Evolutionary conservation across 2,329 filamentous ascomycete genomes (phyloP), one percentile per base, ranked within the genome.

Genomic region (Chlorencoelia australis): DNA sequence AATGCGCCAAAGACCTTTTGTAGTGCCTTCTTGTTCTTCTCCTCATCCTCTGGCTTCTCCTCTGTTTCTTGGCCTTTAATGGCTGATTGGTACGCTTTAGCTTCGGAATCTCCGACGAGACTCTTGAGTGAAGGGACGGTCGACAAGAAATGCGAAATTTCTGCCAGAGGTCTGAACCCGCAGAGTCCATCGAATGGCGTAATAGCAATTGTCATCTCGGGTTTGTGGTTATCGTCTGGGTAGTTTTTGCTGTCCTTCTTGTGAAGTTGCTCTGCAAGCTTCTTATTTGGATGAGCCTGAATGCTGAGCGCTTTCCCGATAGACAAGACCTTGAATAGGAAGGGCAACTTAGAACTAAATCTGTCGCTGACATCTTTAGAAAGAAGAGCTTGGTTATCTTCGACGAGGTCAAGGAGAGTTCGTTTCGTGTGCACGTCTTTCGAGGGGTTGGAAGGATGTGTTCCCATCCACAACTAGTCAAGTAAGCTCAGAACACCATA

Each of bases 201-300:
- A 53, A 98, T 81, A 44, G 91, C 91, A 59, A 98, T 94, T 44
- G 91, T 88, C 91, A 98, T 98, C 64, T 98, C 91, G 21, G 91
- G 91, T 66, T 98, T 98, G 70, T 98, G 91, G 66, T 98, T 98
- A 67, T 96, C 89, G 68, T 98, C 87, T 40, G 89, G 91, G 58
- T 98, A 98, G 67, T 98, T 93, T 63, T 85, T 85, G 32, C 87
- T 73, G 56, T 98, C 89, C 45, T 72, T 77, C 25, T 78, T 74
- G 59, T 96, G 91, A 19, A 98, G 68, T 57, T 86, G 67, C 64
- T 93, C 89, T 34, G 91, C 91, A 10, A 93, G 79, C 63, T 83
- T 85, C 73, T 94, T 94, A 67, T 94, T 93, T 34, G 87, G 87
- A 51, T 98, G 91, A 16, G 91, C 91, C 61, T 98, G 91, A 53